Conservation (phyloP, 2,329 filamentous ascomycete species). For the Aspergillus hiratsukae region DNA sequence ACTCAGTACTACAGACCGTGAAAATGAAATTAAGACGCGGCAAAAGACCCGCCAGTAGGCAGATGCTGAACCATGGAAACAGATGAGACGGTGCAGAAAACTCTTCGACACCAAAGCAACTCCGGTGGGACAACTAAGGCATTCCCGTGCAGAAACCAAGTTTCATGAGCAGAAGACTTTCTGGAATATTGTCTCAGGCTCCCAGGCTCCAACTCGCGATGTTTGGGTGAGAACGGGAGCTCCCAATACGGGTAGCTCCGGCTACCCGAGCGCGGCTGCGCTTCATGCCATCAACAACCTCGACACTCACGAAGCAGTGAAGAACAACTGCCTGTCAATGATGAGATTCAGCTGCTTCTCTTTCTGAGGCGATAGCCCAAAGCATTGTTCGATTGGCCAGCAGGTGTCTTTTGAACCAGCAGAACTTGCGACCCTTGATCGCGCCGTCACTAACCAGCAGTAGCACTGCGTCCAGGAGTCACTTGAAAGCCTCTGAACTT, state of each 20-base stretch:
- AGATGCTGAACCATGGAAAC: slow-evolving; percentile 37
- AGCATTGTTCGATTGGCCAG: background rate
- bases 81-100: slow-evolving; percentile 30
- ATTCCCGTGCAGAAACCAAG: slow-evolving; percentile 7
- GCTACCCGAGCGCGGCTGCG: slow-evolving; percentile 20
- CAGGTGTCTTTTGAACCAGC: background rate
- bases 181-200: slow-evolving; percentile 1
- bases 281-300: slow-evolving; percentile 15
- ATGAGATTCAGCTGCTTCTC: background rate
- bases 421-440: background rate
- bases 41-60: slow-evolving; percentile 13
- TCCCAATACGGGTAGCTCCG: slow-evolving; percentile 20
- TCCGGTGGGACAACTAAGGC: slow-evolving; percentile 13
- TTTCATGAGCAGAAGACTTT: background rate
- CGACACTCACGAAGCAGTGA: background rate
- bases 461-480: background rate
- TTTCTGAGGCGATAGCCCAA: background rate
- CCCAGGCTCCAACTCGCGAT: background rate
- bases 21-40: slow-evolving; percentile 13
- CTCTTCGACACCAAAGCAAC: slow-evolving; percentile 16
- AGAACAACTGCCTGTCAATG: background rate
- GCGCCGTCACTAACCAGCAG: background rate
- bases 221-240: background rate
- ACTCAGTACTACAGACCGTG: slow-evolving; percentile 3
- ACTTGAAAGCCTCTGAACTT: background rate